Conservation (phyloP, 1,139 yeast genomes). For the Kurtzmaniella quercitrusa region DNA sequence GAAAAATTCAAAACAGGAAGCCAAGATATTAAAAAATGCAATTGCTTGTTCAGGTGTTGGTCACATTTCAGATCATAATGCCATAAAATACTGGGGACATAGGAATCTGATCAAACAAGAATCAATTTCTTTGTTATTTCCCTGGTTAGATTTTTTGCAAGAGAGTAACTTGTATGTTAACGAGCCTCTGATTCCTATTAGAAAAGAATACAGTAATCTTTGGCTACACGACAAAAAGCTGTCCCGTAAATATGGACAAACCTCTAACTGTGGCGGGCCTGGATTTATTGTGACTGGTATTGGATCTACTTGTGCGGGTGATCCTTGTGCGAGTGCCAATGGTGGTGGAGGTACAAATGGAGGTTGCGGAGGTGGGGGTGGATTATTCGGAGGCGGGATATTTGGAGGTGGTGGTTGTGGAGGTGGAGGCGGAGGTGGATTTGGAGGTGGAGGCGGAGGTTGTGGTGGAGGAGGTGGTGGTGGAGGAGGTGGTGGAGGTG, state of each 20-base stretch:
- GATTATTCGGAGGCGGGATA: background rate
- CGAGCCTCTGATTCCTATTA: background rate
- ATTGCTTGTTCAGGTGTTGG: slow-evolving; percentile 2
- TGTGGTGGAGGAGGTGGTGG: slow-evolving; percentile 11
- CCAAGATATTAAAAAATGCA: background rate
- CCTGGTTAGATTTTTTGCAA: too few relatives aligned
- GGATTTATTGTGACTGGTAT: background rate
- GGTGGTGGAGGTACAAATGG: slow-evolving; percentile 8
- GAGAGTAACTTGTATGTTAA: too few relatives aligned
- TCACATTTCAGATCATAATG: slow-evolving; percentile 6
- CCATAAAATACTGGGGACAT: background rate
- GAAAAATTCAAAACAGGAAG: background rate
- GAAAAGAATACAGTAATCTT: background rate
- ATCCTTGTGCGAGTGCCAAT: slow-evolving; percentile 5
- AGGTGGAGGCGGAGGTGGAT: slow-evolving; percentile 13
- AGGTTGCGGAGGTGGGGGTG: background rate
- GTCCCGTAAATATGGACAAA: slow-evolving; percentile 4
- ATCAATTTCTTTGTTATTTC: too few relatives aligned
- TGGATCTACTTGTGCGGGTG: background rate
- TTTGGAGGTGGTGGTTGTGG: background rate
- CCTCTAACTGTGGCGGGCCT: background rate
- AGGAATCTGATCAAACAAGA: too few relatives aligned
- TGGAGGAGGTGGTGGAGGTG: slow-evolving; percentile 10
- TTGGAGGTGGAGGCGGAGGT: slow-evolving; percentile 6
- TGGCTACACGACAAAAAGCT: too few relatives aligned